A percentile compares a stretch with the other conserved stretches of the same genome.
Evolutionary conservation across 2,329 filamentous ascomycete genomes (phyloP).

Genomic region (Hymenotorrendiella dingleyae): DNA sequence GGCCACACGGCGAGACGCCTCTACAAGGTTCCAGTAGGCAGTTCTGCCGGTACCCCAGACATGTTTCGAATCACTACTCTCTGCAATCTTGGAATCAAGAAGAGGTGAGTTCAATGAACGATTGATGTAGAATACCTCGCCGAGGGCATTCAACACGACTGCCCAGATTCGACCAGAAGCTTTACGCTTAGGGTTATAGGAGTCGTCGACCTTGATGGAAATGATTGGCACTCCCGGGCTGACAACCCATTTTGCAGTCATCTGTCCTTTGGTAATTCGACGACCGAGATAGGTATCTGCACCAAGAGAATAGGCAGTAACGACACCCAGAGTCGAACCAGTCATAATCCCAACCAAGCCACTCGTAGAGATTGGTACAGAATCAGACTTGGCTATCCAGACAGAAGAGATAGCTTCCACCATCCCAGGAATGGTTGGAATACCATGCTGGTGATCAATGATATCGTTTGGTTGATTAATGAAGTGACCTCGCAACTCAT

Average conservation of each 20-base stretch:
- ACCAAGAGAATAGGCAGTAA: slow-evolving; percentile 76
- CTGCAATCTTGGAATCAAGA: slow-evolving; percentile 35
- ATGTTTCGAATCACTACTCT: slow-evolving; percentile 54
- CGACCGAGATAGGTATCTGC: slow-evolving; percentile 45
- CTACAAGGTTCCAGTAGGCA: slow-evolving; percentile 74
- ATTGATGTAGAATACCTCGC: slow-evolving; percentile 81
- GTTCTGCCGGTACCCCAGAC: slow-evolving; percentile 79
- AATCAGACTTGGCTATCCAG: slow-evolving; percentile 82
- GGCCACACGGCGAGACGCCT: slow-evolving; percentile 67
- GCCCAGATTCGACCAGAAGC: slow-evolving; percentile 73
- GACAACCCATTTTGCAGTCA: slow-evolving; percentile 83
- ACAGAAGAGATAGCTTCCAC: slow-evolving; percentile 70
- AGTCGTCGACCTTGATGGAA: slow-evolving; percentile 75
- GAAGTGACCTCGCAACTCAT: slow-evolving; percentile 73
- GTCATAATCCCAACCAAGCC: slow-evolving; percentile 76
- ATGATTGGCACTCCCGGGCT: slow-evolving; percentile 92
- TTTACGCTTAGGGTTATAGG: slow-evolving; percentile 67
- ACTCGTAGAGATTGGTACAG: slow-evolving; percentile 65
- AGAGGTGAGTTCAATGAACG: slow-evolving; percentile 57
- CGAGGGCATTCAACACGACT: slow-evolving; percentile 88
- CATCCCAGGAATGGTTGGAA: slow-evolving; percentile 67
- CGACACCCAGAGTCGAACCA: slow-evolving; percentile 75
- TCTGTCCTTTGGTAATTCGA: slow-evolving; percentile 66
- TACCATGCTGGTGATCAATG: slow-evolving; percentile 60
- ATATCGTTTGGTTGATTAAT: slow-evolving; percentile 56